Base-by-base conservation (phyloP, 495 filamentous ascomycete genomes). In the Penicillium ucsense region DNA sequence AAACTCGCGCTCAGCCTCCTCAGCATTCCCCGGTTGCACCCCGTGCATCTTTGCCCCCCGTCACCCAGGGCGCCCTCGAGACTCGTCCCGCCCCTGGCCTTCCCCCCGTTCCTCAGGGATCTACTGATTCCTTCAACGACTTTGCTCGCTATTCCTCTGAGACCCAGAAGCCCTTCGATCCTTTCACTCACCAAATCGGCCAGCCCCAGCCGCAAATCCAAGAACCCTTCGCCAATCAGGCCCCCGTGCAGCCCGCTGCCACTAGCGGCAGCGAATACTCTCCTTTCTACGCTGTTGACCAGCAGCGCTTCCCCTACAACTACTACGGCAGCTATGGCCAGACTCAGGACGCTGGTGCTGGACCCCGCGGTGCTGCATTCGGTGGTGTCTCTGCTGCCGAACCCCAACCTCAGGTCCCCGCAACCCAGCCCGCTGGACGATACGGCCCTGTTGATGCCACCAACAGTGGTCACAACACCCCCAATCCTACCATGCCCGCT, bases 1-100 rank as follows among this genome's bases (percentile, higher is more conserved):
- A 96, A 70, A 96, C 92, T 49, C 82, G 92, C 53, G 82, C 89
- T 56, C 91, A 96, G 60, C 92, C 92, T 47, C 91, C 91, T 35
- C 86, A 92, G 54, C 88, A 94, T 59, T 96, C 94, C 3, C 92
- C 94, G 8, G 81, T 90, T 49, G 81, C 90, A n/a, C 94, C 92
- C 45, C 78, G 89, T 58, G 85, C 94, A 49, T 83, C 92, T n/a
- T 73, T 96, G 29, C 90, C 94, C 53, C 94, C 92, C 31, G 79
- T 80, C 8, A 54, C 67, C 56, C 75, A 79, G 41, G 61, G 60
- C 20, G 47, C 62, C 7, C 53, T 76, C 4, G 86, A 90, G 45
- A 56, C 78, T 12, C 82, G 87, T 59, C 80, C 82, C 40, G 77
- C 82, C 35, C 81, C 82, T 32, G 82, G 82, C 35, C 64, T 86